Conservation (phyloP, 2,329 filamentous ascomycete species). For the Fusarium chaquense region DNA sequence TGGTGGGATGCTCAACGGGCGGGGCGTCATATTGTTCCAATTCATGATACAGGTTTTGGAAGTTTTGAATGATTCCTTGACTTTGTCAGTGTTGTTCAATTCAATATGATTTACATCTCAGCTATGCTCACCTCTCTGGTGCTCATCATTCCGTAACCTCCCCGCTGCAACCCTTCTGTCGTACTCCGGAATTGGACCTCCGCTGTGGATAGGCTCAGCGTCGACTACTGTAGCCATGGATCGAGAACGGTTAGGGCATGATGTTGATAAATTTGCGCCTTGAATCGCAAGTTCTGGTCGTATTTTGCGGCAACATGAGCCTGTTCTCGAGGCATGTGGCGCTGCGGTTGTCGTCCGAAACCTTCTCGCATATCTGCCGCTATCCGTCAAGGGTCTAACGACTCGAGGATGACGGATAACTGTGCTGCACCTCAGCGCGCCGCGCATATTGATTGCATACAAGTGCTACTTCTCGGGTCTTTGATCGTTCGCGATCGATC, state of each 20-base stretch:
- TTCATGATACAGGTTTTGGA: conserved; percentile 90
- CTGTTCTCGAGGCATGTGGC: conserved; percentile 16
- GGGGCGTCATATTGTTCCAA: conserved; percentile 79
- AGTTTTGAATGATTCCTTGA: conserved; percentile 84
- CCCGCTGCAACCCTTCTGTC: conserved; percentile 81
- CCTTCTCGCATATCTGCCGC: conserved; percentile 36
- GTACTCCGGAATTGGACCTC: conserved; percentile 89
- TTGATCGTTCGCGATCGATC: conserved; percentile 7
- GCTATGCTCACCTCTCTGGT: conserved; percentile 78
- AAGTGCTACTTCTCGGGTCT: conserved; percentile 10
- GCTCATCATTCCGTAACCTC: conserved; percentile 84
- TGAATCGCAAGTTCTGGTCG: conserved; percentile 2
- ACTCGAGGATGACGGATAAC: conserved; percentile 32
- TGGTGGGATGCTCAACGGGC: conserved; percentile 78
- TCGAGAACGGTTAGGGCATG: conserved; percentile 31
- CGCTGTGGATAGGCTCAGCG: conserved; percentile 49
- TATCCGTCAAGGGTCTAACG: conserved; percentile 25
- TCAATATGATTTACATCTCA: too few species aligned
- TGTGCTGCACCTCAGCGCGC: conserved; percentile 35
- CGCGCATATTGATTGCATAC: conserved; percentile 35
- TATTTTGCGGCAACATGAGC: conserved; percentile 16
- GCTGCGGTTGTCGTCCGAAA: conserved; percentile 43
- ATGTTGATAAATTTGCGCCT: conserved; percentile 17
- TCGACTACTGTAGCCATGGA: conserved; percentile 49
- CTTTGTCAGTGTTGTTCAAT: conserved; percentile 24